These are phyloP conservation scores for Geoglossum cookeanum DNA, from an alignment of 2,329 filamentous ascomycete species.

Conservation along the genomic window DNA sequence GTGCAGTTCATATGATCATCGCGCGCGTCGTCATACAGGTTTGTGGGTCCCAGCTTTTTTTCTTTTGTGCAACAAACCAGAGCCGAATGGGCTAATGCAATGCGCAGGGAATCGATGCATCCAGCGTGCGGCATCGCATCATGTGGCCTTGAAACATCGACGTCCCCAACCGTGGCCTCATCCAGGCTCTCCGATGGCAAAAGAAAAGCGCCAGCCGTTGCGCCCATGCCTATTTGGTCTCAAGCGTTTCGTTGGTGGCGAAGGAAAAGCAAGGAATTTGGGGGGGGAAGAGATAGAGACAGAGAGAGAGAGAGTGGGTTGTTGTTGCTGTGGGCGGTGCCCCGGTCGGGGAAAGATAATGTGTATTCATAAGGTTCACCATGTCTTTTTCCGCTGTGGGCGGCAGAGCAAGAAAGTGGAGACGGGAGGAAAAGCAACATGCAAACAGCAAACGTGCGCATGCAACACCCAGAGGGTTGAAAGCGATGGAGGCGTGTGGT, in stretches of 20 bases:
- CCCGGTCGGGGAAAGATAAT: too few relatives aligned
- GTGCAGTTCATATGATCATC: not conserved
- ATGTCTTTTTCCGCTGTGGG: not conserved
- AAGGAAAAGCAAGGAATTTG: too few relatives aligned
- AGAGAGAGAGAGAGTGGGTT: too few relatives aligned
- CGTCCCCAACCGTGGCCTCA: too few relatives aligned
- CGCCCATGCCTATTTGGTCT: too few relatives aligned
- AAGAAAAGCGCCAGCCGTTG: too few relatives aligned
- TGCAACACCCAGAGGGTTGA: not conserved
- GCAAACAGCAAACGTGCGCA: not conserved
- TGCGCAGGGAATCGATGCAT: not conserved
- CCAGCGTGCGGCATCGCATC: not conserved
- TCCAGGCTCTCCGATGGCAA: too few relatives aligned
- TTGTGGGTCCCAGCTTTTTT: not conserved
- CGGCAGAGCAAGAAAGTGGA: not conserved
- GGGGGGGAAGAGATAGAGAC: too few relatives aligned
- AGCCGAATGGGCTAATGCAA: not conserved
- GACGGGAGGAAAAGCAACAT: not conserved
- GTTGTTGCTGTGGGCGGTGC: too few relatives aligned
- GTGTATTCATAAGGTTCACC: too few relatives aligned
- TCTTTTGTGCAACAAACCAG: not conserved
- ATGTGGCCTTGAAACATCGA: slow-evolving; percentile 1
- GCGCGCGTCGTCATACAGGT: not conserved
- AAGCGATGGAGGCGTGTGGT: not conserved
- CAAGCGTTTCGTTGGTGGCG: too few relatives aligned